Percentiles rank a stretch among this genome's conserved stretches.
Conservation (phyloP, 768 basidiomycete genomes). For the Postia placenta region DNA sequence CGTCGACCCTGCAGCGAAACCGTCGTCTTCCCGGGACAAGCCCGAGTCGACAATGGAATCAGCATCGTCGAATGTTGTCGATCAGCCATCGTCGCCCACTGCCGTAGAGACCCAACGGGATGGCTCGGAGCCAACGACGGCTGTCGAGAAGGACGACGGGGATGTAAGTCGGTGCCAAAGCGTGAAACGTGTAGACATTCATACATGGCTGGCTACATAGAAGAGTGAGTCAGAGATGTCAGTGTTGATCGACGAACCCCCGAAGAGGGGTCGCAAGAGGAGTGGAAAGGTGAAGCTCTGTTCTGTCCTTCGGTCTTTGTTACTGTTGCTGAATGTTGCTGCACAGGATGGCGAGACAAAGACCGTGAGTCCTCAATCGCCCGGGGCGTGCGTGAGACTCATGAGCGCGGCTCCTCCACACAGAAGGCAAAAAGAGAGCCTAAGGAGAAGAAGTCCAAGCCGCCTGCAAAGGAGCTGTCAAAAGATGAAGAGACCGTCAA, state of each 20-base stretch:
- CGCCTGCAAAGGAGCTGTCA: constrained; percentile 21
- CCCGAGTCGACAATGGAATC: neutral
- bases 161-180: neutral
- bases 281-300: constrained; percentile 24
- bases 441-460: constrained; percentile 28
- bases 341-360: neutral
- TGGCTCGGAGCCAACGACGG: neutral
- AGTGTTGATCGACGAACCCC: constrained; percentile 50
- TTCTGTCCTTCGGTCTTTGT: neutral
- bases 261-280: constrained; percentile 36
- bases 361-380: neutral
- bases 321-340: neutral
- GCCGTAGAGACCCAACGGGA: no score
- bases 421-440: constrained; percentile 22
- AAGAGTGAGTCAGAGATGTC: constrained; percentile 59
- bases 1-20: neutral
- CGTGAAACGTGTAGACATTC: neutral
- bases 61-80: neutral
- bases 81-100: no score
- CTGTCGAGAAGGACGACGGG: neutral
- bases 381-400: neutral
- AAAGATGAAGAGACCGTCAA: constrained; percentile 75
- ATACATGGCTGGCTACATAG: constrained; percentile 6
- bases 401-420: neutral
- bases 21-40: neutral